A percentile compares a stretch with the other conserved stretches of the same genome.
Conservation (phyloP, 169 alveolate species). For the Amoebophrya sp. region DNA sequence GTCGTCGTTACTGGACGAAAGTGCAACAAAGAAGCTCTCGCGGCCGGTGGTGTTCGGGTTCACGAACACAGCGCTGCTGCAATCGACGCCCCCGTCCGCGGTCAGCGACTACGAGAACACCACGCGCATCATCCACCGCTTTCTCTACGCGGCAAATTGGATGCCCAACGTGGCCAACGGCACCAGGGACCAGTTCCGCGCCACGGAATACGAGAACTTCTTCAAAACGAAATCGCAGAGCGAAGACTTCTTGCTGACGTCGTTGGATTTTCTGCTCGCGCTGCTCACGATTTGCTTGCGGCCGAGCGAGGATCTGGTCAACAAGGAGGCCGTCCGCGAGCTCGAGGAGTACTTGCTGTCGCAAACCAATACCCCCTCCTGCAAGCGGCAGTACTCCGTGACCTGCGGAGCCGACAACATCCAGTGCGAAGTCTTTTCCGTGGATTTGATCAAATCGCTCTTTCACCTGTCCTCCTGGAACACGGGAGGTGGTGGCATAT, state of each 20-base stretch:
- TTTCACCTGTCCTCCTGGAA: neutral
- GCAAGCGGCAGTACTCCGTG: neutral
- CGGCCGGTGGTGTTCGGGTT: neutral
- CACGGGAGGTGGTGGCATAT: neutral
- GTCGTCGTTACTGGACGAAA: too few relatives aligned
- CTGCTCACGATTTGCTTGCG: neutral
- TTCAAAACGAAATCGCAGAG: too few relatives aligned
- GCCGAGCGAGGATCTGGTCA: neutral
- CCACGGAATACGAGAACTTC: neutral
- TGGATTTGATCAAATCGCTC: neutral
- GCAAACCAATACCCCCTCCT: neutral
- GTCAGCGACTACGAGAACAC: neutral
- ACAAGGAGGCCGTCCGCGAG: neutral
- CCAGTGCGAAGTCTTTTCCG: neutral
- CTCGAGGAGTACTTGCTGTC: neutral
- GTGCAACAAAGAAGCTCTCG: too few relatives aligned
- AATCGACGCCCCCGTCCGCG: neutral
- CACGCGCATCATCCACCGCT: neutral
- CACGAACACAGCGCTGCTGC: neutral
- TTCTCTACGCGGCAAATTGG: neutral
- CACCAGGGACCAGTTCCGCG: neutral
- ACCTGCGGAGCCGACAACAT: neutral
- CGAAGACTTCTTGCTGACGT: too few relatives aligned
- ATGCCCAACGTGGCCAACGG: neutral
- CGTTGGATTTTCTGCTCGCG: too few relatives aligned